These are phyloP conservation scores for Russula olivacea DNA, from an alignment of 768 basidiomycete genomes.

Conservation along the genomic window DNA sequence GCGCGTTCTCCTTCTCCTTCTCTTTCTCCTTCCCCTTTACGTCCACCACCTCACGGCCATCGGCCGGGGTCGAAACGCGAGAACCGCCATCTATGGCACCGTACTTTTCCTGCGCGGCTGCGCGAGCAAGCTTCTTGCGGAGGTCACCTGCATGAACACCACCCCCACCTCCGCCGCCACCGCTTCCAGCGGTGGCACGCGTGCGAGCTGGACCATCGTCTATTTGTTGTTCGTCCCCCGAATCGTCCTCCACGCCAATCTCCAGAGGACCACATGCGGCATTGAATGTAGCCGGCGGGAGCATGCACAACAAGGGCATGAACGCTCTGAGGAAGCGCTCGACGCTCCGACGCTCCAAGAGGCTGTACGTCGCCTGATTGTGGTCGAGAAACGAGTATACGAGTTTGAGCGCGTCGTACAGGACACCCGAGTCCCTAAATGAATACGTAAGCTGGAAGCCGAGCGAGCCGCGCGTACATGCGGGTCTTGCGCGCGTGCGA, in stretches of 20 bases:
- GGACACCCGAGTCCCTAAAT: slow-evolving; percentile 69
- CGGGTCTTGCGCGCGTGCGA: background rate
- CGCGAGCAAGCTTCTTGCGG: slow-evolving; percentile 73
- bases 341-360: slow-evolving; percentile 71
- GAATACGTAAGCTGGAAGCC: slow-evolving; percentile 74
- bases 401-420: slow-evolving; percentile 87
- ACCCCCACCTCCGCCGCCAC: slow-evolving; percentile 27
- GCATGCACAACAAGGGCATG: slow-evolving; percentile 75
- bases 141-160: slow-evolving; percentile 35
- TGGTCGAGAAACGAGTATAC: slow-evolving; percentile 89
- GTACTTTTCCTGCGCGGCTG: slow-evolving; percentile 53
- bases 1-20: slow-evolving; percentile 1
- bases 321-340: slow-evolving; percentile 83
- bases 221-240: slow-evolving; percentile 27
- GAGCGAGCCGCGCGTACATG: slow-evolving; percentile 43
- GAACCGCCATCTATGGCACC: slow-evolving; percentile 26
- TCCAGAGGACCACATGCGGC: slow-evolving; percentile 54
- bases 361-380: slow-evolving; percentile 66
- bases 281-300: slow-evolving; percentile 60
- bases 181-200: slow-evolving; percentile 8
- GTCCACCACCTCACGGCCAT: slow-evolving; percentile 2
- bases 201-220: slow-evolving; percentile 4
- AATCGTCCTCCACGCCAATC: slow-evolving; percentile 36
- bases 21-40: slow-evolving; percentile 19
- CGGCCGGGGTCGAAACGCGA: slow-evolving; percentile 22